Percentiles rank a stretch among this genome's conserved stretches.
Conservation (phyloP, 805 yeast species). For the Barnettozyma siamensis region DNA sequence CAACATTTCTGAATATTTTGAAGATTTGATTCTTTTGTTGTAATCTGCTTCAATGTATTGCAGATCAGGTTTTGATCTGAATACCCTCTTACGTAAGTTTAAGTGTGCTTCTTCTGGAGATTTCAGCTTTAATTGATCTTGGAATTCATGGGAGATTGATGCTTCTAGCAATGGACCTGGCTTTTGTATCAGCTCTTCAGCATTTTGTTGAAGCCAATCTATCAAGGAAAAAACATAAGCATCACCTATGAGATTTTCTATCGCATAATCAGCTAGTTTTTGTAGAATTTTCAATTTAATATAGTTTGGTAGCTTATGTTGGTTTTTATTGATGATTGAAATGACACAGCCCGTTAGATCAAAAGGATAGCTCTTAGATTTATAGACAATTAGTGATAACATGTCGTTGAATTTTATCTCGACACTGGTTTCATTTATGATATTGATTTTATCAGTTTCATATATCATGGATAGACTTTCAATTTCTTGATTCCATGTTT, state of each 20-base stretch:
- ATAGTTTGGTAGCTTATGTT: slow-evolving; percentile 58
- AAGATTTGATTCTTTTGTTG: slow-evolving; percentile 25
- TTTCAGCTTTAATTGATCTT: slow-evolving; percentile 4
- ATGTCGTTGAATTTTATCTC: slow-evolving; percentile 20
- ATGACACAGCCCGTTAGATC: slow-evolving; percentile 66
- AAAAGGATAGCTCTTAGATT: slow-evolving; percentile 53
- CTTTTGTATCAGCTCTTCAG: slow-evolving; percentile 49
- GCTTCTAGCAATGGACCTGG: slow-evolving; percentile 64
- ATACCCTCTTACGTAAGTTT: slow-evolving; percentile 9
- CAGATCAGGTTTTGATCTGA: slow-evolving; percentile 28
- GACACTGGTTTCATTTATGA: slow-evolving; percentile 22
- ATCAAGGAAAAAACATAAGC: slow-evolving; percentile 61
- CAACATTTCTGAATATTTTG: slow-evolving; percentile 36
- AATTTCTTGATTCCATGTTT: slow-evolving; percentile 69
- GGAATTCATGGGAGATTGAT: slow-evolving; percentile 1
- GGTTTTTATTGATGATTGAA: slow-evolving; percentile 29
- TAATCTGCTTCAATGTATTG: slow-evolving; percentile 31
- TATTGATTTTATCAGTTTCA: slow-evolving; percentile 27
- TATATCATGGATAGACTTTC: slow-evolving; percentile 62
- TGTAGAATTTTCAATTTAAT: slow-evolving; percentile 54
- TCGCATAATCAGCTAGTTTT: slow-evolving; percentile 39
- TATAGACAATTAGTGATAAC: slow-evolving; percentile 35
- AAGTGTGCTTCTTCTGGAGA: background rate
- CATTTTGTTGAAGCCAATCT: slow-evolving; percentile 72
- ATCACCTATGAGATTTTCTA: slow-evolving; percentile 53